A percentile compares a stretch with the other conserved stretches of the same genome.
These are phyloP conservation scores for Cotoneaster glaucophyllus DNA, from an alignment of 306 rosid species.

Conservation along the genomic window DNA sequence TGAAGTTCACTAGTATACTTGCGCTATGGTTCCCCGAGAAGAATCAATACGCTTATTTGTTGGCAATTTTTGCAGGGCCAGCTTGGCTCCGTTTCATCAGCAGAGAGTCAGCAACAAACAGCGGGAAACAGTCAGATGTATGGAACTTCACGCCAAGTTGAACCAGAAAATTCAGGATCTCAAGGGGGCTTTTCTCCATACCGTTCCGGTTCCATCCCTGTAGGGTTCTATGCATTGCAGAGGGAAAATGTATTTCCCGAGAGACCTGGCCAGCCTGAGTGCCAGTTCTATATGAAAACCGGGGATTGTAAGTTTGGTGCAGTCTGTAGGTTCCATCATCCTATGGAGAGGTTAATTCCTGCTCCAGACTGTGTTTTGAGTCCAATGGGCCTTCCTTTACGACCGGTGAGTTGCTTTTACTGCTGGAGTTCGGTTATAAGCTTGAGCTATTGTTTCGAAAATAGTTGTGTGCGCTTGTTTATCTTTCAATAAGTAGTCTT, in stretches of 20 bases:
- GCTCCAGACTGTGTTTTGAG: conserved; percentile 93
- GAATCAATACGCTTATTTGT: conserved; percentile 20
- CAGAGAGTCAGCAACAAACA: conserved; percentile 73
- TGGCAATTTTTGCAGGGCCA: conserved; percentile 65
- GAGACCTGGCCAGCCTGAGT: conserved; percentile 95
- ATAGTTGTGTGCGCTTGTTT: neutral
- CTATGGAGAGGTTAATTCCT: conserved; percentile 79
- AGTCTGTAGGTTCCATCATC: conserved; percentile 95
- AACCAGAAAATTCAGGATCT: conserved; percentile 53
- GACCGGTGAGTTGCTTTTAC: conserved; percentile 63
- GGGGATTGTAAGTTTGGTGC: conserved; percentile 98
- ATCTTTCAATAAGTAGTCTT: neutral
- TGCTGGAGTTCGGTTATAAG: neutral
- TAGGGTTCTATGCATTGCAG: conserved; percentile 72
- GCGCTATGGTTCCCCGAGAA: neutral
- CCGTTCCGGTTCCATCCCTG: conserved; percentile 62
- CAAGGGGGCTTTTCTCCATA: conserved; percentile 59
- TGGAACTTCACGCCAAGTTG: conserved; percentile 66
- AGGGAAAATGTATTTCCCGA: conserved; percentile 97
- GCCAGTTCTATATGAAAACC: conserved; percentile 95
- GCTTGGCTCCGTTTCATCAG: conserved; percentile 66
- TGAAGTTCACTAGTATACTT: neutral
- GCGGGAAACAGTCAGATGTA: conserved; percentile 56
- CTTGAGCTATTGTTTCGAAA: neutral
- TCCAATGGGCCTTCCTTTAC: conserved; percentile 87